phyloP scores from a whole-genome alignment of 106 monocot species.

The Hemerocallis citrina region DNA sequence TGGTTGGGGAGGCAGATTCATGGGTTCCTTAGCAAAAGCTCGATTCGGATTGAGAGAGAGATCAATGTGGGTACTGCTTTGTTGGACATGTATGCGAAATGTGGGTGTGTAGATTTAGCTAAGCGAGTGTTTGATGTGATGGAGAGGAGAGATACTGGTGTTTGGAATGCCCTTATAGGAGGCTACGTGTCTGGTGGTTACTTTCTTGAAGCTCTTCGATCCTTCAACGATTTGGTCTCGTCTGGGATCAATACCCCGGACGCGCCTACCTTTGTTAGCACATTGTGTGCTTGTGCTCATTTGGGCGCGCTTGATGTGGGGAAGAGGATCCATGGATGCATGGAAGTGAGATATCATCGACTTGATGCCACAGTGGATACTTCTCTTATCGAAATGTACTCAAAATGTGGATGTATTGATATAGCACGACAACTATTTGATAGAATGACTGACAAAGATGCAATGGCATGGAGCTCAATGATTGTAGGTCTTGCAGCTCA shows the following conservation, averaged over 20 bases:
- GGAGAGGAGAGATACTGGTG: slow-evolving; percentile 16
- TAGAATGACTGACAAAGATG: slow-evolving; percentile 10
- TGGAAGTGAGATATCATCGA: slow-evolving; percentile 6
- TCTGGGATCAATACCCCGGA: slow-evolving; percentile 18
- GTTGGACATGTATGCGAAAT: slow-evolving; percentile 29
- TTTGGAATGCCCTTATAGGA: slow-evolving; percentile 31
- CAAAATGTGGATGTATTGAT: slow-evolving; percentile 29
- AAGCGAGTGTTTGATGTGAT: slow-evolving; percentile 16
- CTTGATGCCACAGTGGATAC: slow-evolving; percentile 12
- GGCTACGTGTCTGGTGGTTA: slow-evolving; percentile 13
- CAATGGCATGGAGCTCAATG: slow-evolving; percentile 40
- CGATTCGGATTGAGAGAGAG: neutral
- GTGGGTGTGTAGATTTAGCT: slow-evolving; percentile 11
- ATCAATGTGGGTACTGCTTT: slow-evolving; percentile 24
- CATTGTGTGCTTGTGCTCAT: slow-evolving; percentile 22
- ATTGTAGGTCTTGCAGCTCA: slow-evolving; percentile 22
- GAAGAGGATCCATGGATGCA: slow-evolving; percentile 15
- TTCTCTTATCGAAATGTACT: slow-evolving; percentile 28
- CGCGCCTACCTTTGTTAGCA: slow-evolving; percentile 16
- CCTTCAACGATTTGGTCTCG: slow-evolving; percentile 7
- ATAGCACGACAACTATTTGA: slow-evolving; percentile 19
- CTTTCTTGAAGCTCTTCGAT: slow-evolving; percentile 9
- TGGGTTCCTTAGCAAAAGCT: slow-evolving; percentile 10
- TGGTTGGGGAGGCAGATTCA: slow-evolving; percentile 20
- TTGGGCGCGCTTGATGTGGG: slow-evolving; percentile 19